Evolutionary conservation across 768 basidiomycete genomes (phyloP), one percentile per base, ranked within the genome.

Genomic region (Termitomyces sp.): DNA sequence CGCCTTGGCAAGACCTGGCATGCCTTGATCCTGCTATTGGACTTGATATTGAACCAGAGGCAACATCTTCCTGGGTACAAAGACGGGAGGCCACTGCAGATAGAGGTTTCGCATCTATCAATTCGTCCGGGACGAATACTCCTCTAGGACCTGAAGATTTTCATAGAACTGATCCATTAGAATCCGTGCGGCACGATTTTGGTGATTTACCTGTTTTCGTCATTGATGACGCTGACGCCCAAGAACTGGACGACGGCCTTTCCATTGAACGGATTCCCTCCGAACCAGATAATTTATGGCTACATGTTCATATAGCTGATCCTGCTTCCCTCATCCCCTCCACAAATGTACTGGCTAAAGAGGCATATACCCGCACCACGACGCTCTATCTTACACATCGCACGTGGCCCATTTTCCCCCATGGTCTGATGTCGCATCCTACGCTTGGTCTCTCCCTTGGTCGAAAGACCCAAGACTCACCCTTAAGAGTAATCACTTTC

Each of bases 211-310:
- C 83, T 0, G 91, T 93, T 5, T 98, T 87, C 69, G 87, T 95
- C 20, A 86, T 99, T 55, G 97, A 99, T 66, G 90, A 92, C 59
- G 61, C 76, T 0, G 68, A 65, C 7, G 94, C 97, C 0, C 72
- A 88, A 64, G 97, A 99, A 66, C 79, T 98, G 22, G 97, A 99
- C 67, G 97, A 99, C 68, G 97, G 94, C 2, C 65, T 99, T 33
- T 95, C 94, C 2, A 66, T 98, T 31, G 90, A 96, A 61, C 66
- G 72, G n/a, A 78, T 87, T 33, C 76, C 80, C 5, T 72, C 73
- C 4, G 84, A 89, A 49, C 82, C 83, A 2, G 81, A 77, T 16
- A 77, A 70, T 20, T 67, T 73, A 46, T 98, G 97, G 96, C 68
- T 96, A 12, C 95, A 98, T 64, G 78, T 88, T 26, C 97, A 98